phyloP scores from a whole-genome alignment of 2,329 filamentous ascomycete genomes.

The Ascocoryne sarcoides region DNA sequence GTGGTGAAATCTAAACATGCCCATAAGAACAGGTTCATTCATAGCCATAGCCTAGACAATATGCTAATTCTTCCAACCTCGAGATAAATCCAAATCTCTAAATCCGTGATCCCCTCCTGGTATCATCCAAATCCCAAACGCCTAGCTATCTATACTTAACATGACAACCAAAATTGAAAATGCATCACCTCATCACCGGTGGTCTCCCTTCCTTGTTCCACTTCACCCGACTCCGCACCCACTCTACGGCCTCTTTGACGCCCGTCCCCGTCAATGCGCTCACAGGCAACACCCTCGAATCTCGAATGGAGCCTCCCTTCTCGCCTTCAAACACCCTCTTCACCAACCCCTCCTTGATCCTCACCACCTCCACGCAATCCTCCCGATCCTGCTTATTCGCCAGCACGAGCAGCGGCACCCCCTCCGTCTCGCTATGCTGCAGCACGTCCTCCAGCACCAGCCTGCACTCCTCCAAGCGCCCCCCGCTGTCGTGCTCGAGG shows the following conservation, averaged over 20 bases:
- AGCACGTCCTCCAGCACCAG: conserved; percentile 85
- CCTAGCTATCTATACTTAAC: conserved; percentile 15
- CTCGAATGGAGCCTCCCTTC: conserved; percentile 75
- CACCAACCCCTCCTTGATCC: conserved; percentile 94
- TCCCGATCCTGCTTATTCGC: conserved; percentile 98
- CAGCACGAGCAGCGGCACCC: conserved; percentile 82
- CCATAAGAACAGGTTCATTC: too few relatives aligned
- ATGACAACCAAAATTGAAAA: too few relatives aligned
- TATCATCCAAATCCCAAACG: conserved; percentile 12
- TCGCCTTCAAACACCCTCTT: conserved; percentile 94
- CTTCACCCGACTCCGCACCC: conserved; percentile 82
- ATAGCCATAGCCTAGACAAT: too few relatives aligned
- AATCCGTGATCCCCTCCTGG: conserved; percentile 4
- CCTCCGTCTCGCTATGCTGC: conserved; percentile 77
- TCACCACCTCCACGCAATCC: conserved; percentile 93
- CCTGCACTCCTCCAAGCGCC: conserved; percentile 78
- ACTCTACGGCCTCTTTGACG: conserved; percentile 93
- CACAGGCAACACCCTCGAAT: conserved; percentile 83
- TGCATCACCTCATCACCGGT: conserved; percentile 74
- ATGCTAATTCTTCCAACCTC: too few relatives aligned
- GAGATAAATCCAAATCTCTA: conserved; percentile 3
- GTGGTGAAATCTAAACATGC: too few relatives aligned
- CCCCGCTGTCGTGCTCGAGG: conserved; percentile 32
- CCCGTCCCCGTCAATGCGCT: conserved; percentile 84
- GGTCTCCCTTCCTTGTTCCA: conserved; percentile 95